Percentiles rank a stretch among this genome's conserved stretches.
phyloP scores from a whole-genome alignment of 108 stramenopile species.

The Cyclostephanos tholiformis region DNA sequence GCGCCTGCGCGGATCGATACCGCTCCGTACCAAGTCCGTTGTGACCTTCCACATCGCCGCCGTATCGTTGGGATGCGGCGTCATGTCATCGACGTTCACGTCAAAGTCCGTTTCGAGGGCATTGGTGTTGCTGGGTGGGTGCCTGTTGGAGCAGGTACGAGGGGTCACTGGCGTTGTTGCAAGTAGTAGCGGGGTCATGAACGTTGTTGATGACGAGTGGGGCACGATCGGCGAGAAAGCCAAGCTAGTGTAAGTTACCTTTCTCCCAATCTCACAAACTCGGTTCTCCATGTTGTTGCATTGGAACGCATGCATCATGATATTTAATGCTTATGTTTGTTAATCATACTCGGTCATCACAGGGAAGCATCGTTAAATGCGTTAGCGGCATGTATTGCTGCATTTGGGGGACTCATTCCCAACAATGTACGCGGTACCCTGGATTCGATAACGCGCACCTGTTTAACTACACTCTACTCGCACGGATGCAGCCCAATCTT shows the following conservation, averaged over 20 bases:
- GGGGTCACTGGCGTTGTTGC: not conserved
- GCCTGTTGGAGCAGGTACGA: conserved; percentile 45
- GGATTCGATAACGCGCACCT: conserved; percentile 40
- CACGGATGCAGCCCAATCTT: conserved; percentile 23
- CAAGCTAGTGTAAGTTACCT: conserved; percentile 30
- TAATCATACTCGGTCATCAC: not conserved
- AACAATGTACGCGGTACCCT: conserved; percentile 41
- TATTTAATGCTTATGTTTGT: not conserved
- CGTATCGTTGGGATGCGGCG: conserved; percentile 37
- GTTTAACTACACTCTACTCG: conserved; percentile 30
- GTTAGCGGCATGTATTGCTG: conserved; percentile 36
- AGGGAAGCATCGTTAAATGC: conserved; percentile 37
- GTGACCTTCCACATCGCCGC: conserved; percentile 19
- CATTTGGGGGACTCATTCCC: conserved; percentile 48
- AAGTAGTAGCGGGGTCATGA: not conserved
- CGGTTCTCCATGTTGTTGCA: not conserved
- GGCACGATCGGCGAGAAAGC: conserved; percentile 36
- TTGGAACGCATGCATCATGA: not conserved
- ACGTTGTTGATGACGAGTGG: conserved; percentile 31
- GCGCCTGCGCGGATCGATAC: conserved; percentile 46
- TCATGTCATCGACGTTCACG: conserved; percentile 33
- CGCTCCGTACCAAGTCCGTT: conserved; percentile 27
- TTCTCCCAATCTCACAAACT: not conserved
- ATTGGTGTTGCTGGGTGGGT: conserved; percentile 45
- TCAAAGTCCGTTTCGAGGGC: conserved; percentile 28